Percentiles rank a stretch among this genome's conserved stretches.
phyloP scores from a whole-genome alignment of 129 eudicot species.

The Chrysanthemum makinoi region DNA sequence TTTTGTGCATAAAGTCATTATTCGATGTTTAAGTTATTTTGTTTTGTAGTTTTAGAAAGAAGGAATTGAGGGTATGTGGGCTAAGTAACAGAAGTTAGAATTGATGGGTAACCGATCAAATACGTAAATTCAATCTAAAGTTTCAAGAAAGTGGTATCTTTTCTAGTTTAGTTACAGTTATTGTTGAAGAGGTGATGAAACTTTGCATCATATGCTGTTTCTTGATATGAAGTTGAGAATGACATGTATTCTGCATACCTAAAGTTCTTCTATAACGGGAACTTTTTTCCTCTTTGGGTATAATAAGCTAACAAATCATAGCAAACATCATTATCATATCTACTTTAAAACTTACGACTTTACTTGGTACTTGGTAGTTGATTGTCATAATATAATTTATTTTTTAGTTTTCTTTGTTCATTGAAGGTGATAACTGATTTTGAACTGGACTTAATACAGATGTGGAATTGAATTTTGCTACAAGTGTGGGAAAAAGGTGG shows the following conservation, averaged over 20 bases:
- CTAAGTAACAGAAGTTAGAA: constrained; percentile 20
- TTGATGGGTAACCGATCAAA: constrained; percentile 23
- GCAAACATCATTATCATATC: constrained; percentile 23
- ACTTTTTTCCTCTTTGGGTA: constrained; percentile 17
- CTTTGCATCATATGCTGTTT: constrained; percentile 31
- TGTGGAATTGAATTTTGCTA: constrained; percentile 60
- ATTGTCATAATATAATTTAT: constrained; percentile 2
- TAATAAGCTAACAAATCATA: constrained; percentile 19
- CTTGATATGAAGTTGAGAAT: constrained; percentile 20
- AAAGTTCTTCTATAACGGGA: constrained; percentile 26
- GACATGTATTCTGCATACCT: constrained; percentile 34
- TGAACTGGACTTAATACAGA: constrained; percentile 36
- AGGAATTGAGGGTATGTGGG: constrained; percentile 9
- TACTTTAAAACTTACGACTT: background rate
- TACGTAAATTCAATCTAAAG: background rate
- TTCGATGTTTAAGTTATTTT: background rate
- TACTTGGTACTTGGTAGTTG: constrained; percentile 9
- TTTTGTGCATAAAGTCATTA: background rate
- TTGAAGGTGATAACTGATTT: background rate
- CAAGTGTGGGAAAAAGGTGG: constrained; percentile 47
- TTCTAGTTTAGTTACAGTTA: constrained; percentile 19
- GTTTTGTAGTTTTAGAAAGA: constrained; percentile 11
- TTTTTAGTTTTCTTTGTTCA: background rate
- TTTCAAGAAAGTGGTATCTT: constrained; percentile 20
- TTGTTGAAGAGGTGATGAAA: background rate